These are phyloP conservation scores for Hydnum rufescens DNA, from an alignment of 768 basidiomycete genomes.

Conservation along the genomic window DNA sequence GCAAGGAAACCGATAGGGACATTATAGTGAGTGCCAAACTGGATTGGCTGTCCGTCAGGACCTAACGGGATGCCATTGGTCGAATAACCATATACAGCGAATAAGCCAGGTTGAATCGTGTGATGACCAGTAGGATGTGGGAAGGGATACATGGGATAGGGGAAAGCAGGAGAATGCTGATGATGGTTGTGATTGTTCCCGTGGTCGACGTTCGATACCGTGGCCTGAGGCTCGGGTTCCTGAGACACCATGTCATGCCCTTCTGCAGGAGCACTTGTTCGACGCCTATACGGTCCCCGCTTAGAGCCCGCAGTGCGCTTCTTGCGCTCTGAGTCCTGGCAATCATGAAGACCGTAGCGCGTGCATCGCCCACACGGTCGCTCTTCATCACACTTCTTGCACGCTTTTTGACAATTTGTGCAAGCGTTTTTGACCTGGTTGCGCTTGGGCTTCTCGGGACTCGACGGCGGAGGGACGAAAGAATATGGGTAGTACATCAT, in stretches of 20 bases:
- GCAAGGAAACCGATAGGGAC: neutral
- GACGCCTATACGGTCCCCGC: conserved; percentile 81
- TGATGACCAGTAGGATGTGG: neutral
- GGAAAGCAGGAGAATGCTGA: neutral
- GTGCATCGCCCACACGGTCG: conserved; percentile 85
- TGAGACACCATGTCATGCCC: no score
- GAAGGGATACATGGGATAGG: neutral
- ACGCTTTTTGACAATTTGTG: conserved; percentile 78
- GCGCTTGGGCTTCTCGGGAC: conserved; percentile 34
- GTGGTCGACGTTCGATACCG: neutral
- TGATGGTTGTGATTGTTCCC: neutral
- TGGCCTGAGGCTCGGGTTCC: no score
- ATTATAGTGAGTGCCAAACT: neutral
- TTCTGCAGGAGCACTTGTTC: neutral
- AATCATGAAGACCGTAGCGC: conserved; percentile 79
- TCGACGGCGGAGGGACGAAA: neutral
- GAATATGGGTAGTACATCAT: neutral
- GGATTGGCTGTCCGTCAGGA: neutral
- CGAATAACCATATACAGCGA: neutral
- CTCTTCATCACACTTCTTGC: conserved; percentile 83
- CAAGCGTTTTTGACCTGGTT: conserved; percentile 83
- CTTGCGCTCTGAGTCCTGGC: conserved; percentile 79
- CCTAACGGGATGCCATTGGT: neutral
- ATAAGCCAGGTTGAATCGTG: neutral
- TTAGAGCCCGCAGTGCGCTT: conserved; percentile 79